These are phyloP conservation scores for Mortierella sp. DNA, from an alignment of 371 early-diverging fungal genomes.

Conservation along the genomic window DNA sequence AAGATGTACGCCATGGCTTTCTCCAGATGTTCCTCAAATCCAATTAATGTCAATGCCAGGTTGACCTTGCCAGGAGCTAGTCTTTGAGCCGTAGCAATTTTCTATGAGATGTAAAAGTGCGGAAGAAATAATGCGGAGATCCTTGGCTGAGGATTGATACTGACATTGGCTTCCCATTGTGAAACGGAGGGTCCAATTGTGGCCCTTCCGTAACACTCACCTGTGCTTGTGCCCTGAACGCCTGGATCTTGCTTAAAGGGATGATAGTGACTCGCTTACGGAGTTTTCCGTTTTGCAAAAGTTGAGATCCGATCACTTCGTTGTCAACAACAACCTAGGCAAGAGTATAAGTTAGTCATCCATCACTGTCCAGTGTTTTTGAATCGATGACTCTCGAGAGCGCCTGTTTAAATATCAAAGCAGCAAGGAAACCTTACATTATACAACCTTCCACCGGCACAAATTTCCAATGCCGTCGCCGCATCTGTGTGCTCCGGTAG, in stretches of 20 bases:
- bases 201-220: conserved; percentile 36
- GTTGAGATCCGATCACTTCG: conserved; percentile 86
- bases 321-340: conserved; percentile 90
- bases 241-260: conserved; percentile 96
- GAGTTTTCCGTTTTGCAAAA: conserved; percentile 85
- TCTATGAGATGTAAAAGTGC: conserved; percentile 48
- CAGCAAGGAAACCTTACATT: conserved; percentile 67
- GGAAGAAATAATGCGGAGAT: too few relatives aligned
- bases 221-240: conserved; percentile 71
- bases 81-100: conserved; percentile 73
- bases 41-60: conserved; percentile 85
- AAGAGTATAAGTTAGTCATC: conserved; percentile 1
- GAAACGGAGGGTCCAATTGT: too few relatives aligned
- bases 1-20: conserved; percentile 97
- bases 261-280: conserved; percentile 94
- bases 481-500: conserved; percentile 69
- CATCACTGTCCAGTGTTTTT: neutral
- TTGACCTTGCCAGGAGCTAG: conserved; percentile 87
- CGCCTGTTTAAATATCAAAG: neutral
- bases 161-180: too few relatives aligned
- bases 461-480: conserved; percentile 90
- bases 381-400: neutral
- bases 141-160: too few relatives aligned
- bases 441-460: conserved; percentile 93
- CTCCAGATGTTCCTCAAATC: conserved; percentile 80